Base-by-base conservation (phyloP, 495 filamentous ascomycete species). In the Aspergillus olivimuriae region DNA sequence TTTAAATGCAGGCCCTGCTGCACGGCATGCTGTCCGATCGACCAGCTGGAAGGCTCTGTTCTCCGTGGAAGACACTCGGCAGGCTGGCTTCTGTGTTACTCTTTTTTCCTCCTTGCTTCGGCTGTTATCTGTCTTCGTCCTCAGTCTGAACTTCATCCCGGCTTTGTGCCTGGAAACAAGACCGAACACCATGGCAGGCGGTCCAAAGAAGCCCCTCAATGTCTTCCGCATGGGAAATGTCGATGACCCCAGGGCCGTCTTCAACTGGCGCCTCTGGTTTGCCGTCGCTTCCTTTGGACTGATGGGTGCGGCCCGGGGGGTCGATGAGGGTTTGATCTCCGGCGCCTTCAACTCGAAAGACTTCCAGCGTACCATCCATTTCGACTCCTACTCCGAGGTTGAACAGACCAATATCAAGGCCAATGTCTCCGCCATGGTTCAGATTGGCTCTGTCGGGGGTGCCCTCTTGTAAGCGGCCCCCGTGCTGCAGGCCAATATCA, bases 301-400 rank as follows among this genome's bases (percentile, higher is more conserved):
- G 9, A 77, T 86, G 61, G 82, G 82, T 40, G 82, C 83, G 19
- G 83, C 83, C 12, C 60, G 69, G 6, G 69, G 69, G 46, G 55
- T 87, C n/a, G 83, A 87, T 49, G 83, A 87, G 57, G 83, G 82
- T 23, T 65, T 86, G 33, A 86, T 85, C 54, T 77, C 75, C 6
- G 82, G 69, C 4, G 78, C 81, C 15, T 79, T 85, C 59, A 76
- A 79, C 48, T 79, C 78, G 11, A 68, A 71, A 34, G 70, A 81
- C 33, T 87, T 86, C 49, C 72, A 80, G 50, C 48, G 58, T 4
- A 72, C 69, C 33, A 82, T 84, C 63, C 48, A 68, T 39, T 72
- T 68, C 28, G 74, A 77, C 47, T 67, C 77, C 16, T 79, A 81
- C 47, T 63, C 62, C 40, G 57, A 60, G 11, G 74, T 77, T 26